Base-by-base conservation (phyloP, 805 yeast genomes). In the Lipomyces lipofer region DNA sequence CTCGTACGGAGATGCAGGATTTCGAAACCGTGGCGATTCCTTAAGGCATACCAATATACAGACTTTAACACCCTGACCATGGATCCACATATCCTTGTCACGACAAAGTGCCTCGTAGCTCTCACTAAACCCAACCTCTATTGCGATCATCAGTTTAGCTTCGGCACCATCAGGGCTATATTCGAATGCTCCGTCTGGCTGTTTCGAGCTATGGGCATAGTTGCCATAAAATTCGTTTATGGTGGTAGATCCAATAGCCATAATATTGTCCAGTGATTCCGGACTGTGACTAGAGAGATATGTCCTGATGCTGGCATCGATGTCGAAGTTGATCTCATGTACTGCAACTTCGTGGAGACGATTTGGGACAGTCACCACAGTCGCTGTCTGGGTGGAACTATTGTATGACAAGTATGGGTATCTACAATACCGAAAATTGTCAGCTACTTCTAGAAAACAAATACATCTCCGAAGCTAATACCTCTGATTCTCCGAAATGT, bases 401-500 rank as follows among this genome's bases (percentile, higher is more conserved):
- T 29, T 29, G 3, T 29, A 29, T 29, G 33, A 10, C 33, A 29
- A 29, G 2, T 2, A 29, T 3, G 33, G 33, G 13, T 29, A 29
- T 12, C 39, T 35, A n/a, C 39, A 35, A n/a, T 13, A 5, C 21
- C 12, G 22, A 35, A 35, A 0, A 10, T 35, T 12, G 39, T 35
- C 21, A 15, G 39, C 39, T 12, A 15, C 7, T 15, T n/a, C 19
- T 7, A 17, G n/a, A 35, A 3, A 35, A 35, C 22, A 15, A n/a
- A 13, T 35, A 24, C 22, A 35, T 35, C 15, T 35, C 22, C 21
- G n/a, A 35, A 35, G 39, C 21, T 6, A 35, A 35, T 35, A 35
- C 39, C 39, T 35, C 33, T n/a, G 40, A 35, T 35, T 24, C 40
- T 35, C 40, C 21, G 40, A 35, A 35, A 35, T 35, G 3, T 35